Percentiles rank a stretch among this genome's conserved stretches.
Evolutionary conservation across 805 yeast genomes (phyloP).

Genomic region (Schwanniomyces pseudopolymorphus): DNA sequence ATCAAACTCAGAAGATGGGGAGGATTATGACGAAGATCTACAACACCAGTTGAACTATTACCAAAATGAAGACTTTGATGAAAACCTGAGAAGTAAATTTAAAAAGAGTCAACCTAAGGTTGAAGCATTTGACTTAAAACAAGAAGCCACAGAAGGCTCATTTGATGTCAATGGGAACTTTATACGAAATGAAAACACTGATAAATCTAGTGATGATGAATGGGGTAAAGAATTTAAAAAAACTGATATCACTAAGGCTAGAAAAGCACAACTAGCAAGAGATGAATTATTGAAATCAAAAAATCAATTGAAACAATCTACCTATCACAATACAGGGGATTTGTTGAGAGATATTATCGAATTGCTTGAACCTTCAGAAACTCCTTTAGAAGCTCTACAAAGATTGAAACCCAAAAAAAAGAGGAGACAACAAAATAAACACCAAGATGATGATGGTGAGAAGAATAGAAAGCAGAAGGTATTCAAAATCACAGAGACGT

Average conservation of each 20-base stretch:
- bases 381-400: conserved; percentile 56
- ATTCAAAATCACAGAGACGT: conserved; percentile 44
- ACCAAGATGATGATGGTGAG: conserved; percentile 11
- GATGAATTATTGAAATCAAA: conserved; percentile 14
- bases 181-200: conserved; percentile 36
- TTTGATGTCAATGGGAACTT: conserved; percentile 65
- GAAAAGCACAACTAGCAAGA: conserved; percentile 45
- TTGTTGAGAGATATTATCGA: conserved; percentile 33
- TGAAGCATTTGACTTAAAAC: conserved; percentile 61
- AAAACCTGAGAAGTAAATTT: background rate
- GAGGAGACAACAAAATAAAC: conserved; percentile 9
- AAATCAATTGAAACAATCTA: conserved; percentile 11
- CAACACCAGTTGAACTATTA: conserved; percentile 20
- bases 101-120: conserved; percentile 39
- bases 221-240: conserved; percentile 15
- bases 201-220: conserved; percentile 21
- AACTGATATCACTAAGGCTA: conserved; percentile 34
- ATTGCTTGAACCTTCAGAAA: conserved; percentile 57
- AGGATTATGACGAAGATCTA: conserved; percentile 11
- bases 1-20: conserved; percentile 10
- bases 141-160: conserved; percentile 58
- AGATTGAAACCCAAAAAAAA: conserved; percentile 30
- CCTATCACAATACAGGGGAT: conserved; percentile 9
- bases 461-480: conserved; percentile 24
- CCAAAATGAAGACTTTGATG: conserved; percentile 23